Base-by-base conservation (phyloP, 176 grass and related monocot genomes). In the Cenchrus purpureus region DNA sequence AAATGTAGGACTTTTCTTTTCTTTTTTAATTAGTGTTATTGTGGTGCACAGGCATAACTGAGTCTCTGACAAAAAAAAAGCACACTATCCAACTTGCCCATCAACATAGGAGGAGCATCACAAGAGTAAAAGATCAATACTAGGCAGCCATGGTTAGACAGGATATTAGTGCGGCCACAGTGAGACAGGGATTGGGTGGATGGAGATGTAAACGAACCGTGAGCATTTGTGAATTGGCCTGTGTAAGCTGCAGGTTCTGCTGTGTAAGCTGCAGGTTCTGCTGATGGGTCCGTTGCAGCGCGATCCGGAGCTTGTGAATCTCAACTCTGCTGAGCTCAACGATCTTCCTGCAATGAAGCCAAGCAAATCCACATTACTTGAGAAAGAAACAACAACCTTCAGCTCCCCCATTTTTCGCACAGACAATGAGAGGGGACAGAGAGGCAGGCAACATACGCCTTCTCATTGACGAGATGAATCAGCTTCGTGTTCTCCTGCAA, bases 221-320 rank as follows among this genome's bases (percentile, higher is more conserved):
- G 0, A 93, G 67, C 51, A 91, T 90, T 57, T 80, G 82, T 2
- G 95, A 91, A 68, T 98, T 91, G 12, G 68, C 10, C 52, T 85
- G 85, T 3, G 85, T 87, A 9, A 98, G 69, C 8, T 83, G 82
- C 76, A 68, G 43, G 29, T 98, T 98, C 78, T 95, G 87, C 63
- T 93, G 87, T 3, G 85, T 87, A 9, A 98, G 69, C 8, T 83
- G 82, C 76, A 68, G 43, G 29, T 98, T 98, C 78, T 95, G 87
- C 63, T 93, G 87, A 6, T 45, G 82, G 0, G 45, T 8, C 8
- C 73, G 56, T 1, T 91, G 89, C 65, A 98, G 72, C 2, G 66
- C 62, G 7, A 69, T 8, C 2, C 56, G 79, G 43, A 95, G 83
- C 52, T 95, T 98, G 11, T 90, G 80, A 12, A 91, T 45, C 79